These are phyloP conservation scores for Panus rudis DNA, from an alignment of 768 basidiomycete genomes.

Conservation along the genomic window DNA sequence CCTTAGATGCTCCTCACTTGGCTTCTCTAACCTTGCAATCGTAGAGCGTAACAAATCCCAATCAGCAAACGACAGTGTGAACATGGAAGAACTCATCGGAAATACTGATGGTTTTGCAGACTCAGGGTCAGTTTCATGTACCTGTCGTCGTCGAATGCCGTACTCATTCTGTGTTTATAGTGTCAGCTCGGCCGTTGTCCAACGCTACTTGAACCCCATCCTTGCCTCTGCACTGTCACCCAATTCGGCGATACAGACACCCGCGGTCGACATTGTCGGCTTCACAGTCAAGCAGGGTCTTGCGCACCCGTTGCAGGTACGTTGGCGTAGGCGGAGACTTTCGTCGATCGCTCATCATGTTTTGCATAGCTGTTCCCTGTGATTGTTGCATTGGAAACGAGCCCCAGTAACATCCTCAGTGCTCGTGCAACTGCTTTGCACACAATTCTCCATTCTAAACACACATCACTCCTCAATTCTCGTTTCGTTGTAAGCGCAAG, in stretches of 20 bases:
- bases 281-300: conserved; percentile 95
- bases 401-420: conserved; percentile 50
- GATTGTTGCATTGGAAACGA: conserved; percentile 91
- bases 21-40: too few species aligned
- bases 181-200: conserved; percentile 90
- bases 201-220: conserved; percentile 83
- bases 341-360: not conserved
- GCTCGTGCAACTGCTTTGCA: conserved; percentile 78
- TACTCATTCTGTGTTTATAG: conserved; percentile 31
- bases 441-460: conserved; percentile 77
- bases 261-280: conserved; percentile 84
- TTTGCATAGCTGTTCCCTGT: conserved; percentile 76
- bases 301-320: conserved; percentile 86
- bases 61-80: conserved; percentile 42
- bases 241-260: conserved; percentile 62
- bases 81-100: conserved; percentile 92
- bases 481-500: conserved; percentile 77
- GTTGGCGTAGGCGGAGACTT: conserved; percentile 11
- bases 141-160: not conserved
- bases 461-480: conserved; percentile 82
- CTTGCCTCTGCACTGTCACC: conserved; percentile 73
- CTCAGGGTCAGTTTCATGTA: conserved; percentile 63
- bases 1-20: not conserved
- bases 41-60: conserved; percentile 35
- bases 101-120: conserved; percentile 95